These are phyloP conservation scores for Exophiala aquamarina DNA, from an alignment of 2,329 filamentous ascomycete genomes.

Conservation along the genomic window DNA sequence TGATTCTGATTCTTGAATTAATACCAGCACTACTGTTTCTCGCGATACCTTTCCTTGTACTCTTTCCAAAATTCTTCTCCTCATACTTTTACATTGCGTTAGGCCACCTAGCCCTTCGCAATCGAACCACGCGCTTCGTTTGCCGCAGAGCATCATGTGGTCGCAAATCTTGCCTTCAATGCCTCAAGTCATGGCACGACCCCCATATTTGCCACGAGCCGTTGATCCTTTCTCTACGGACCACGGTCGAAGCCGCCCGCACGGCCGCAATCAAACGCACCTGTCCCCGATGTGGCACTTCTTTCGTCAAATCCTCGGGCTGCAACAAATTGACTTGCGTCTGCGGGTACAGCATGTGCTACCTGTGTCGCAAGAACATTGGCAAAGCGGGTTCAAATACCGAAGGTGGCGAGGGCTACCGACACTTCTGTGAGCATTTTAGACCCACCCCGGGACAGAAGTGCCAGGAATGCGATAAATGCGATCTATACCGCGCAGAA, in stretches of 20 bases:
- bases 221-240: slow-evolving; percentile 75
- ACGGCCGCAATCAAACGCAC: slow-evolving; percentile 93
- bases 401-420: slow-evolving; percentile 66
- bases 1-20: slow-evolving; percentile 43
- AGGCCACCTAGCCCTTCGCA: slow-evolving; percentile 66
- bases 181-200: slow-evolving; percentile 79
- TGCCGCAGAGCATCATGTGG: slow-evolving; percentile 71
- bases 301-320: slow-evolving; percentile 88
- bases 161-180: slow-evolving; percentile 75
- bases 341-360: slow-evolving; percentile 98
- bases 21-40: slow-evolving; percentile 55
- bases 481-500: slow-evolving; percentile 72
- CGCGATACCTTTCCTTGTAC: slow-evolving; percentile 49
- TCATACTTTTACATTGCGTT: slow-evolving; percentile 59
- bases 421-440: slow-evolving; percentile 96
- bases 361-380: slow-evolving; percentile 73
- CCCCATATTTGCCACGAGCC: slow-evolving; percentile 89
- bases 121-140: slow-evolving; percentile 72
- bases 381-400: slow-evolving; percentile 24
- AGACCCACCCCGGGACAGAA: slow-evolving; percentile 72
- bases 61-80: slow-evolving; percentile 56
- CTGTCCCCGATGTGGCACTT: slow-evolving; percentile 85
- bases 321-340: slow-evolving; percentile 97
- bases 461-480: slow-evolving; percentile 77
- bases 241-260: slow-evolving; percentile 88